Percentiles rank a stretch among this genome's conserved stretches.
Evolutionary conservation across 495 filamentous ascomycete genomes (phyloP).

Genomic region (Lepidopterella palustris): DNA sequence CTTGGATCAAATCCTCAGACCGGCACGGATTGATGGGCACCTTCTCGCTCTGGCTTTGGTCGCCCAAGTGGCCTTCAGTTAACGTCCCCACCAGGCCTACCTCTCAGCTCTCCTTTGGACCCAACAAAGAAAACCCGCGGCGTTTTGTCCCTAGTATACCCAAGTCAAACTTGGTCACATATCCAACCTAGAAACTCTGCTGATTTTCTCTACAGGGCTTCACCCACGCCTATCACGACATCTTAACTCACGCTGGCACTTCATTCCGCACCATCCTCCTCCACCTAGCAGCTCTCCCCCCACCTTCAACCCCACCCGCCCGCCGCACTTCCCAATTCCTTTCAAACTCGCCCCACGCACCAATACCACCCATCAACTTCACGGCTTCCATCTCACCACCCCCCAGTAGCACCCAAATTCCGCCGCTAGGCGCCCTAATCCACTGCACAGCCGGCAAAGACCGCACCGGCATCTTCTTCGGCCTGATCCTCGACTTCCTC

Average conservation of each 20-base stretch:
- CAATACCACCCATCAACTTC: neutral
- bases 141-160: neutral
- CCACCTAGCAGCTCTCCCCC: slow-evolving; percentile 24
- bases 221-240: slow-evolving; percentile 35
- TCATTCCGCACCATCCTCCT: slow-evolving; percentile 31
- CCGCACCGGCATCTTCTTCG: slow-evolving; percentile 39
- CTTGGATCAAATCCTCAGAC: too few relatives aligned
- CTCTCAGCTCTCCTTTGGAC: neutral
- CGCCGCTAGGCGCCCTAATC: slow-evolving; percentile 28
- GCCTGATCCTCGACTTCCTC: slow-evolving; percentile 32
- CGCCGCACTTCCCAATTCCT: neutral
- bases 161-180: neutral
- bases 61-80: too few relatives aligned
- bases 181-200: neutral
- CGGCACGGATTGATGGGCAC: too few relatives aligned
- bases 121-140: neutral
- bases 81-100: too few relatives aligned
- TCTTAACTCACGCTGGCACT: slow-evolving; percentile 27
- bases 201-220: slow-evolving; percentile 27
- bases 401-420: neutral
- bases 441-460: slow-evolving; percentile 43
- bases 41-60: too few relatives aligned
- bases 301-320: neutral
- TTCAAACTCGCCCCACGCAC: neutral
- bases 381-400: too few relatives aligned